Evolutionary conservation across 2,329 filamentous ascomycete species (phyloP).

Genomic region (Penicillium concentricum): DNA sequence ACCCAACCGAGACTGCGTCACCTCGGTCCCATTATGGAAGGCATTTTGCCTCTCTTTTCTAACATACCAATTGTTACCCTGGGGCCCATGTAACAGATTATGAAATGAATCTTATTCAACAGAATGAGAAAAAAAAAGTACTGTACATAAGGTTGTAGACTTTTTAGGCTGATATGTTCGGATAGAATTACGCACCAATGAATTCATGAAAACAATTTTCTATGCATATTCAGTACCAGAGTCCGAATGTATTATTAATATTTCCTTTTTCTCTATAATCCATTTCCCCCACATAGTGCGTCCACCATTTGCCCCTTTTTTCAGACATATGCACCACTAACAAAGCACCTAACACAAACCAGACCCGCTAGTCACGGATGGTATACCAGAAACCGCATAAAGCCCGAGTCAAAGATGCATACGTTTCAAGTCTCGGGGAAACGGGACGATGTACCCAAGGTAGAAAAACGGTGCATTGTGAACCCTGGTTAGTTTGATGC

Average conservation of each 20-base stretch:
- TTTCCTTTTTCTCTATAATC: not conserved
- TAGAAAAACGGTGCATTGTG: not conserved
- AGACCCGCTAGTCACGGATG: not conserved
- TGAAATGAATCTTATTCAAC: not conserved
- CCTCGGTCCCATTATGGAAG: conserved; percentile 1
- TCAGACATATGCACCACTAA: conserved; percentile 6
- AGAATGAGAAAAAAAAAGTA: not conserved
- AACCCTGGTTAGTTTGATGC: no score
- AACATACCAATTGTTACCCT: not conserved
- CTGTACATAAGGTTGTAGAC: not conserved
- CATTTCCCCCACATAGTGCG: not conserved
- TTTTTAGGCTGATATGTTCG: not conserved
- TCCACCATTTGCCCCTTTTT: conserved; percentile 15
- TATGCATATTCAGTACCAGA: no score
- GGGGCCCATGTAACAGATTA: not conserved
- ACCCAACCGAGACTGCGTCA: conserved; percentile 4
- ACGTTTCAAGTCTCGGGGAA: conserved; percentile 3
- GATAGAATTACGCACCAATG: conserved; percentile 4
- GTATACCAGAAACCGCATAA: not conserved
- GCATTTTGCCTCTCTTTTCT: not conserved
- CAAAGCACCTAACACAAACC: not conserved
- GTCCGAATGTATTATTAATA: not conserved
- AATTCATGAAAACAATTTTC: not conserved
- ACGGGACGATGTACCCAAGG: not conserved
- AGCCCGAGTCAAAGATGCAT: no score